Percentiles rank a stretch among this genome's conserved stretches.
phyloP scores from a whole-genome alignment of 2,329 filamentous ascomycete species.

The Sporothrix phasma region DNA sequence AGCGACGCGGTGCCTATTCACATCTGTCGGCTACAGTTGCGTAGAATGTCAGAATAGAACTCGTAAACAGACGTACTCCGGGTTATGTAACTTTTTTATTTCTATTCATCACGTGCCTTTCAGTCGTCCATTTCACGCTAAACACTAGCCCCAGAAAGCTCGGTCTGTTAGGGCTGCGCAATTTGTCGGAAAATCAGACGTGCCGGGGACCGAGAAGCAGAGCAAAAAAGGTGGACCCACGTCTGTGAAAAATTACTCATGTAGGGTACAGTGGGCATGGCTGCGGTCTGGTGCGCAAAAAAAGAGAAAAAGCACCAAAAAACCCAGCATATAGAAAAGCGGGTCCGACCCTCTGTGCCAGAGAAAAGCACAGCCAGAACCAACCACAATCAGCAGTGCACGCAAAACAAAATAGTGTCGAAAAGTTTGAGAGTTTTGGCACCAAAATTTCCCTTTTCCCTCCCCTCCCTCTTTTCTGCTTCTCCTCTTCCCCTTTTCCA shows the following conservation, averaged over 20 bases:
- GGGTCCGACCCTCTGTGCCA: neutral
- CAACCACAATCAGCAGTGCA: neutral
- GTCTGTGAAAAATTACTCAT: no score
- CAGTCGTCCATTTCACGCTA: neutral
- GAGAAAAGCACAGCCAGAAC: neutral
- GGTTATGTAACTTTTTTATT: no score
- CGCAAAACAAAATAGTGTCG: constrained; percentile 12
- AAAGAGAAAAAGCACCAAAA: constrained; percentile 4
- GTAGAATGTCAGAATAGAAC: neutral
- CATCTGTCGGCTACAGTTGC: constrained; percentile 32
- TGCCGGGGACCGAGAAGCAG: neutral
- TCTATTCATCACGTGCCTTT: neutral
- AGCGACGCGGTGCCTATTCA: constrained; percentile 48
- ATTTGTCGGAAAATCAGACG: neutral
- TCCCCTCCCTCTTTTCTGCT: neutral
- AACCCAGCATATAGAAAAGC: neutral
- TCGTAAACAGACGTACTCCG: no score
- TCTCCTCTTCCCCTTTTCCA: neutral
- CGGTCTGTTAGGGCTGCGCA: neutral
- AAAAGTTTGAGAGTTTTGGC: constrained; percentile 14
- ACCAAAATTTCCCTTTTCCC: neutral
- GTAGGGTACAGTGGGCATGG: no score
- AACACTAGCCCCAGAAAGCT: no score
- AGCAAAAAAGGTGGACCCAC: no score
- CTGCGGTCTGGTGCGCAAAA: no score